Evolutionary conservation across 768 basidiomycete species (phyloP), one percentile per base, ranked within the genome.

Genomic region (Lactarius hatsudake): DNA sequence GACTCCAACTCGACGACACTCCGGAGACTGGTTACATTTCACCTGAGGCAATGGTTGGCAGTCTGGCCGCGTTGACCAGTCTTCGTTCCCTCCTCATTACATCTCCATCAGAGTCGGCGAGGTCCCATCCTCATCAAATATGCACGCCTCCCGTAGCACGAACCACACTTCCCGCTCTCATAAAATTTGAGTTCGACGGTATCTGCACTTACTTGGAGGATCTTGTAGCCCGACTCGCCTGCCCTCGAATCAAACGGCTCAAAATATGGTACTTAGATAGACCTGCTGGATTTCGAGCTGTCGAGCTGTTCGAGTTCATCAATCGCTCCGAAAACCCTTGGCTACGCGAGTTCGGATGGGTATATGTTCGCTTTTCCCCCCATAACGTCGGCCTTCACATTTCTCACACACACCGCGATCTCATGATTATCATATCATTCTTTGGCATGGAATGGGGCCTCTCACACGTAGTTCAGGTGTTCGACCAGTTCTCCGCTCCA

Each of bases 381-480:
- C 0, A 3, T 45, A 1, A 20, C 8, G 6, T 8, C 7, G 9
- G 3, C 1, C 2, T 48, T 10, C 0, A 23, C 0, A 0, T 23
- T 48, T 48, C 10, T 5, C 48, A 13, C 26, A 3, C 48, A 13
- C 10, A 26, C 13, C 5, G 0, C 48, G 48, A 51, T 15, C 0
- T 13, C 1, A 4, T 18, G 23, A 0, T 26, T 13, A 0, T 0
- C 10, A 26, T 51, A 26, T 23, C 48, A 13, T 51, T 51, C 9
- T 2, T 3, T 12, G 15, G 15, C 15, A 17, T 42, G 17, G 42
- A 7, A 1, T 18, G 42, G 42, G 17, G 42, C 17, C 6, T 18
- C 15, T 42, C 42, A 15, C 42, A 42, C 17, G 17, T 42, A 42
- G 3, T 23, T 15, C 23, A 51, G 12, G 2, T 51, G 12, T 17